Evolutionary conservation across 257 asterid species (phyloP).

Genomic region (Ophiorrhiza pumila): DNA sequence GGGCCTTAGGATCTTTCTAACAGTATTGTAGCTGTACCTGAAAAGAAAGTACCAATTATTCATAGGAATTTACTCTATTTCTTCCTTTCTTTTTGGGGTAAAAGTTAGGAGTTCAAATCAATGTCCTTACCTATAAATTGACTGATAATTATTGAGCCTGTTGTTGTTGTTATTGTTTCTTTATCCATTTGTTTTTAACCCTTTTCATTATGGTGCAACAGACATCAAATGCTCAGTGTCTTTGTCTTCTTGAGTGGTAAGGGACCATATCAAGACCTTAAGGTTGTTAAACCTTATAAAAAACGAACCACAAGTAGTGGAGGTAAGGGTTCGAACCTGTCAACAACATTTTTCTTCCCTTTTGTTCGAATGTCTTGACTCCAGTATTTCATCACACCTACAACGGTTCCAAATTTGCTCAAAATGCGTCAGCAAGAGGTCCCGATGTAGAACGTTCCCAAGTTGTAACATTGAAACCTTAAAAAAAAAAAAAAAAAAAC

Average conservation of each 20-base stretch:
- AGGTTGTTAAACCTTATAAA: constrained; percentile 6
- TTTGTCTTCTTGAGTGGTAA: neutral
- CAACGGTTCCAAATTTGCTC: no score
- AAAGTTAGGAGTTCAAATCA: neutral
- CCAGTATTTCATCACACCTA: no score
- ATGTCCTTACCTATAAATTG: neutral
- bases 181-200: neutral
- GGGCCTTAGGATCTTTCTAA: constrained; percentile 7
- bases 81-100: neutral
- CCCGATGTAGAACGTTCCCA: no score
- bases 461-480: no score
- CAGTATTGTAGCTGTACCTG: neutral
- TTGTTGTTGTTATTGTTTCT: neutral
- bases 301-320: no score
- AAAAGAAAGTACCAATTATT: constrained; percentile 1
- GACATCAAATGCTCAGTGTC: neutral
- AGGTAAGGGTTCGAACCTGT: no score
- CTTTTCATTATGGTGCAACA: neutral
- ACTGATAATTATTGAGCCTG: neutral
- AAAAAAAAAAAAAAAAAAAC: no score
- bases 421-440: no score
- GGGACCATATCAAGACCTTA: neutral
- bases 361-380: no score
- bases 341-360: no score
- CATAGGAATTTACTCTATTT: neutral